Conservation (phyloP, 495 filamentous ascomycete genomes). For the Penicillium paxilli region DNA sequence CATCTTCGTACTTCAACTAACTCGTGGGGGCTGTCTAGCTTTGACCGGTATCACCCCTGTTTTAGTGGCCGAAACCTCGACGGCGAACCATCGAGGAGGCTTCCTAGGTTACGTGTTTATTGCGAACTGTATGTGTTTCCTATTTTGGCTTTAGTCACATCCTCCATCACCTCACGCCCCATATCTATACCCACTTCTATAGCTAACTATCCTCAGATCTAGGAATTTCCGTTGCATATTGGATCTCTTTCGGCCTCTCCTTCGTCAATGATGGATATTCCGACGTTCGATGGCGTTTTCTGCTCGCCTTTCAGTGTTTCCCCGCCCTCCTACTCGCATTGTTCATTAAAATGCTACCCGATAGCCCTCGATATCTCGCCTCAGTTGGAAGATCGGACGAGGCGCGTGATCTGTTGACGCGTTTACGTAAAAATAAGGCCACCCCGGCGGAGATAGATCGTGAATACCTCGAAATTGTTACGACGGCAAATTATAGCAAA, state of each 20-base stretch:
- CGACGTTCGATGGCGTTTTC: conserved; percentile 54
- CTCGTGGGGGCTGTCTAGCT: conserved; percentile 22
- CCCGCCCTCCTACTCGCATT: conserved; percentile 51
- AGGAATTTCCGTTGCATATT: conserved; percentile 62
- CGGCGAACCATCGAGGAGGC: conserved; percentile 45
- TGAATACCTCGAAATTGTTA: conserved; percentile 44
- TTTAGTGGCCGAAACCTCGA: conserved; percentile 51
- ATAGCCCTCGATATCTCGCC: conserved; percentile 47
- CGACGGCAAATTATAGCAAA: conserved; percentile 29
- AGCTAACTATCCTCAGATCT: conserved; percentile 38
- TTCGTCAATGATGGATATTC: conserved; percentile 51
- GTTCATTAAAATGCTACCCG: conserved; percentile 50
- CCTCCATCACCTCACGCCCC: too few relatives aligned
- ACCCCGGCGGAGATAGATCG: conserved; percentile 30
- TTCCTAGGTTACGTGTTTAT: conserved; percentile 55
- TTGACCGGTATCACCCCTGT: conserved; percentile 54
- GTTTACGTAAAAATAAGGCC: conserved; percentile 21
- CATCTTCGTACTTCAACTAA: conserved; percentile 4
- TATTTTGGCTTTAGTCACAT: neutral
- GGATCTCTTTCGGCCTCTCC: conserved; percentile 59
- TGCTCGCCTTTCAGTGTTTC: conserved; percentile 55
- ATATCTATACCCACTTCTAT: neutral
- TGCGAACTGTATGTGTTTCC: conserved; percentile 39
- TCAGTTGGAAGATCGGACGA: conserved; percentile 42
- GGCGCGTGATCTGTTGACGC: conserved; percentile 32